A percentile compares a stretch with the other conserved stretches of the same genome.
These are phyloP conservation scores for Cyberlindnera mrakii DNA, from an alignment of 805 yeast species.

Conservation along the genomic window DNA sequence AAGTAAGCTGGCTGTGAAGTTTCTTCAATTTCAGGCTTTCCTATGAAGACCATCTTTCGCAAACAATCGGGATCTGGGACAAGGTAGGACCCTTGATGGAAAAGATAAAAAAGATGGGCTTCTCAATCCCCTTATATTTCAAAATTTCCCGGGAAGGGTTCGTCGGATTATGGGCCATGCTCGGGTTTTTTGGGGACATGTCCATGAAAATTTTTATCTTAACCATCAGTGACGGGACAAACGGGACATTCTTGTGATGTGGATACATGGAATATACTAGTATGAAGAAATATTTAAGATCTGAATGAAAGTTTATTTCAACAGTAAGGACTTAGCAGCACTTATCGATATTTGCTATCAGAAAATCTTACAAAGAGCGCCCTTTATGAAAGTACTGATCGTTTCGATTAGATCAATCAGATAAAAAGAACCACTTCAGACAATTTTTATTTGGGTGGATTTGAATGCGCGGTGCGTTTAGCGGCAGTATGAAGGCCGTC, in stretches of 20 bases:
- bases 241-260: background rate
- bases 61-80: too few relatives aligned
- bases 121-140: background rate
- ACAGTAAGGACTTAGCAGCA: too few relatives aligned
- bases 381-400: background rate
- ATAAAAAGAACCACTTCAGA: background rate
- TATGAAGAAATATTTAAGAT: too few relatives aligned
- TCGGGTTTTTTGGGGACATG: conserved; percentile 1
- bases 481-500: too few relatives aligned
- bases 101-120: conserved; percentile 6
- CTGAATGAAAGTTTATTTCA: too few relatives aligned
- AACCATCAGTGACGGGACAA: conserved; percentile 16
- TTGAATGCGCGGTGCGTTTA: too few relatives aligned
- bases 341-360: too few relatives aligned
- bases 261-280: too few relatives aligned
- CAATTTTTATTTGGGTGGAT: too few relatives aligned
- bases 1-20: conserved; percentile 2
- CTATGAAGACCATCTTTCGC: too few relatives aligned
- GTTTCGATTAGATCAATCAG: conserved; percentile 8
- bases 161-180: background rate
- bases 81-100: conserved; percentile 5
- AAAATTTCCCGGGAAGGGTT: background rate
- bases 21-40: too few relatives aligned
- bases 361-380: too few relatives aligned
- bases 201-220: conserved; percentile 18